Evolutionary conservation across 2,329 filamentous ascomycete genomes (phyloP).

Genomic region (Chalaropsis thielavioides): DNA sequence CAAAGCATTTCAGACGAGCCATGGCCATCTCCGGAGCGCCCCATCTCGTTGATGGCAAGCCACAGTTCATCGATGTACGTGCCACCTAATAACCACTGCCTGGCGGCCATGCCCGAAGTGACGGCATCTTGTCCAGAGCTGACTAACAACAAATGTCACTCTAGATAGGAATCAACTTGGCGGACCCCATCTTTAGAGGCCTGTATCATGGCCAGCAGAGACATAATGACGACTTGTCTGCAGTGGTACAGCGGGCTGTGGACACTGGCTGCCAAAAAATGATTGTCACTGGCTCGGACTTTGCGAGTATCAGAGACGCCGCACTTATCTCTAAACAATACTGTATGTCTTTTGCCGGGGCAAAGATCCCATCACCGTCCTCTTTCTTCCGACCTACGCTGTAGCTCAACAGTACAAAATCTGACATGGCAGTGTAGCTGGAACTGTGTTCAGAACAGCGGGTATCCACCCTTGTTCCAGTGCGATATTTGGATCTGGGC

Average conservation of each 20-base stretch:
- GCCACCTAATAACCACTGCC: not conserved
- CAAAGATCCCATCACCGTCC: not conserved
- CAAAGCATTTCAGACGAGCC: not conserved
- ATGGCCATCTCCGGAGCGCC: conserved; percentile 1
- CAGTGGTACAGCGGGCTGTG: conserved; percentile 63
- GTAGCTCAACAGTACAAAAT: not conserved
- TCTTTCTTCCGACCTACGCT: too few species aligned
- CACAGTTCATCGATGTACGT: conserved; percentile 49
- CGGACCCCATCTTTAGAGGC: conserved; percentile 80
- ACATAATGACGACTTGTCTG: conserved; percentile 59
- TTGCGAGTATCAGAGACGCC: conserved; percentile 62
- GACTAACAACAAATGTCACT: not conserved
- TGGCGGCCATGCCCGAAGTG: not conserved
- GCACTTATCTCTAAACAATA: conserved; percentile 59
- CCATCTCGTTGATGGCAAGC: conserved; percentile 20
- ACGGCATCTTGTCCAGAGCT: not conserved
- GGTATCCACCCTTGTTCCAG: conserved; percentile 89
- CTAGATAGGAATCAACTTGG: conserved; percentile 86
- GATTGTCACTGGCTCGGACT: conserved; percentile 83
- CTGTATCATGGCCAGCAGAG: conserved; percentile 64
- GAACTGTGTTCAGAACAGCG: conserved; percentile 73
- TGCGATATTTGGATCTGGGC: conserved; percentile 53
- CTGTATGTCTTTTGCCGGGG: conserved; percentile 33
- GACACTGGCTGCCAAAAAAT: conserved; percentile 75
- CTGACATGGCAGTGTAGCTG: conserved; percentile 36